Base-by-base conservation (phyloP, 495 filamentous ascomycete genomes). In the Tuber brumale region DNA sequence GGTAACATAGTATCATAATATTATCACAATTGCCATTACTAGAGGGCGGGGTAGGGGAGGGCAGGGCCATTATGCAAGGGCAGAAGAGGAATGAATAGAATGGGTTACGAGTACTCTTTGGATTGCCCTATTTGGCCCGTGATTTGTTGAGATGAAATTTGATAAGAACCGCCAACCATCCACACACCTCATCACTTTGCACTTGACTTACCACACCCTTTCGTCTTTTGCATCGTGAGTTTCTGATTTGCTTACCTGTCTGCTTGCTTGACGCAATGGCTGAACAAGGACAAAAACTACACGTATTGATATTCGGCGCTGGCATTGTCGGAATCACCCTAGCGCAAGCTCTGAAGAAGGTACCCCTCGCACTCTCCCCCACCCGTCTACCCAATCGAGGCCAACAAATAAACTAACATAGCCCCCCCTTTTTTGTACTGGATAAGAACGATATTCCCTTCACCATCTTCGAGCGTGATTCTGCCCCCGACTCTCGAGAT, bases 241-340 rank as follows among this genome's bases (percentile, higher is more conserved):
- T 61, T 9, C 51, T 61, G 51, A 61, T 61, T 61, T 61, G 51
- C 27, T 61, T 16, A 14, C 51, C 12, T 61, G n/a, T 9, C 27
- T 31, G 16, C 57, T 66, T 35, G 57, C 57, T 14, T 35, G 14
- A 31, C 31, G 19, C 57, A 18, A 66, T 66, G 57, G 16, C 57
- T 35, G 12, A 66, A 1, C 57, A 66, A 31, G n/a, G 27, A 35
- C 27, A 66, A 66, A 66, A 66, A 35, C 57, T 14, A 18, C 84
- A 81, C 41, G 82, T 91, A 31, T 76, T 91, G 70, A 89, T 91
- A 81, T 83, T 89, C 75, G 89, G 89, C 3, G 89, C 87, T 23
- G 89, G 89, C 31, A 86, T 91, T 75, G 88, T 87, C 39, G 89
- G 89, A 57, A 85, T 90, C 16, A 84, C 88, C 7, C 84, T 91